A percentile compares a stretch with the other conserved stretches of the same genome.
Conservation (phyloP, 768 basidiomycete genomes). For the Gymnopilus junonius region DNA sequence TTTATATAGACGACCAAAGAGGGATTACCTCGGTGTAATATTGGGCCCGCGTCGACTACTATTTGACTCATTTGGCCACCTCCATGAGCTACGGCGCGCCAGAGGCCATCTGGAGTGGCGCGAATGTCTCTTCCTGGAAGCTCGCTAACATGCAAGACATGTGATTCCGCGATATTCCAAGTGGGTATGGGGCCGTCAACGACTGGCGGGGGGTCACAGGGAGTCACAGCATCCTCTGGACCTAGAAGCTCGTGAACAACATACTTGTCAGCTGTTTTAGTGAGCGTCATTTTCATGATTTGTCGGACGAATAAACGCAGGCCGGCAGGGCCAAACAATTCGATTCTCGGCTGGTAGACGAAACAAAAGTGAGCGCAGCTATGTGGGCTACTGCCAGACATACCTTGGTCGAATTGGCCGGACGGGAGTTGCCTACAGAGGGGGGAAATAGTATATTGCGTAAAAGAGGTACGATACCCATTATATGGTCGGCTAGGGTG, state of each 20-base stretch:
- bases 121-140: conserved; percentile 61
- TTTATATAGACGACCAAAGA: neutral
- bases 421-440: conserved; percentile 18
- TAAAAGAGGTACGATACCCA: conserved; percentile 73
- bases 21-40: conserved; percentile 71
- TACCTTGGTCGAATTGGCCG: conserved; percentile 25
- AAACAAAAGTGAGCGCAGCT: conserved; percentile 4
- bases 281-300: conserved; percentile 69
- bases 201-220: conserved; percentile 45
- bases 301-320: conserved; percentile 76
- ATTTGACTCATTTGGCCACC: conserved; percentile 46
- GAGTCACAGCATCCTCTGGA: conserved; percentile 53
- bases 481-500: conserved; percentile 66
- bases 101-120: conserved; percentile 59
- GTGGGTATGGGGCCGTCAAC: conserved; percentile 11
- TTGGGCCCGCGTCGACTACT: conserved; percentile 74
- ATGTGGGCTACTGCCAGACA: neutral
- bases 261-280: conserved; percentile 62
- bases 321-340: conserved; percentile 83
- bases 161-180: conserved; percentile 26
- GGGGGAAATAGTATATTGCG: conserved; percentile 60
- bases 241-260: conserved; percentile 80
- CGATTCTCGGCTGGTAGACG: conserved; percentile 51
- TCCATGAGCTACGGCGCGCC: conserved; percentile 56
- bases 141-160: conserved; percentile 67